phyloP scores from a whole-genome alignment of 164 flowering plant species.

The Stephania cephalantha region DNA sequence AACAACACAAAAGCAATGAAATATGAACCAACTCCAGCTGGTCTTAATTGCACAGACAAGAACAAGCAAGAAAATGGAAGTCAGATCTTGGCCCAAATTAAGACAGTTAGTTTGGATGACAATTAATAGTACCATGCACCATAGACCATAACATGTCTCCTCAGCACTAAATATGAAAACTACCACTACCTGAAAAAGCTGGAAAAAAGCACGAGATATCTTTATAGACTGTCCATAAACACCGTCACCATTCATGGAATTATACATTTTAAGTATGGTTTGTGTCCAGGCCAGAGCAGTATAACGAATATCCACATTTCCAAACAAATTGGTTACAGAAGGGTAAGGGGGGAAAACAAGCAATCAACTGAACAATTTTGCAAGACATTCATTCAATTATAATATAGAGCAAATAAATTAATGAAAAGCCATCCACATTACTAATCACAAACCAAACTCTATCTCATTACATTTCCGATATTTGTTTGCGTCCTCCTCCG shows the following conservation, averaged over 20 bases:
- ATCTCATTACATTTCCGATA: neutral
- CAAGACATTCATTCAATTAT: slow-evolving; percentile 1
- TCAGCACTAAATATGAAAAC: too few relatives aligned
- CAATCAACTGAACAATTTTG: neutral
- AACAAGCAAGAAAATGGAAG: too few relatives aligned
- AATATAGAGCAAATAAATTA: neutral
- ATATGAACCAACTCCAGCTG: too few relatives aligned
- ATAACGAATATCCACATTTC: neutral
- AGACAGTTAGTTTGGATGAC: too few relatives aligned
- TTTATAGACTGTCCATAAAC: neutral
- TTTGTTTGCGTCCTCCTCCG: neutral
- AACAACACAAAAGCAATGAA: too few relatives aligned
- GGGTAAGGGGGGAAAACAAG: neutral
- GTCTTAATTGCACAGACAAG: too few relatives aligned
- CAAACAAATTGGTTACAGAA: neutral
- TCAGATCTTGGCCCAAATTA: too few relatives aligned
- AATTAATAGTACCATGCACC: too few relatives aligned
- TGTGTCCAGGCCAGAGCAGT: neutral
- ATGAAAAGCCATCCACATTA: neutral
- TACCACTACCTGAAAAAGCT: too few relatives aligned
- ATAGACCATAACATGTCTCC: too few relatives aligned
- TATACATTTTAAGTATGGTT: neutral
- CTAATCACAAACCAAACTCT: slow-evolving; percentile 1
- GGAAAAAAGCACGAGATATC: too few relatives aligned
- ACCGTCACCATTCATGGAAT: neutral